These are phyloP conservation scores for Fraxinus sp. DNA, from an alignment of 305 asterid species.

Conservation along the genomic window DNA sequence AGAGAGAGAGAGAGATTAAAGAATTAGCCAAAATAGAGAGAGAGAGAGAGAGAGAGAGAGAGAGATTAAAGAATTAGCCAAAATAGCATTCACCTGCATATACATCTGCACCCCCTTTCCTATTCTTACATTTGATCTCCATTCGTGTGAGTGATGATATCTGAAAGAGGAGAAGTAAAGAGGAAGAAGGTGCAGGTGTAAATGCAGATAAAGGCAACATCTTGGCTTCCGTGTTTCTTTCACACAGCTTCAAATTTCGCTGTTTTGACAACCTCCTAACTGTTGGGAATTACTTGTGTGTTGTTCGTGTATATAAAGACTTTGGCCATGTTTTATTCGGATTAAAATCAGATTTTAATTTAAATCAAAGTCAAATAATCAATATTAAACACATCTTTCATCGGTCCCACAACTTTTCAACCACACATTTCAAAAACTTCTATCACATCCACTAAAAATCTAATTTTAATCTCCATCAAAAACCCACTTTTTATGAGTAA, in stretches of 20 bases:
- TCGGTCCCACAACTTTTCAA: no score
- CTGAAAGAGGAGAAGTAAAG: neutral
- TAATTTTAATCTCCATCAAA: no score
- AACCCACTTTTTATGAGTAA: no score
- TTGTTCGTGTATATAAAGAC: no score
- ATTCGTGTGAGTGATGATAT: neutral
- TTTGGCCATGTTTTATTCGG: no score
- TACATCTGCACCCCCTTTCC: constrained; percentile 32
- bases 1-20: constrained; percentile 12
- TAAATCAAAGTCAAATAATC: no score
- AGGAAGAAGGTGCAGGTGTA: constrained; percentile 40
- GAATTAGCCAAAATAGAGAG: no score
- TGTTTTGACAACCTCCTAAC: neutral
- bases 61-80: neutral
- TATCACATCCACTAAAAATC: no score
- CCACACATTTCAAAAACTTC: no score
- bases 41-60: no score
- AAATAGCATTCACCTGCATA: constrained; percentile 32
- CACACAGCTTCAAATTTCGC: neutral
- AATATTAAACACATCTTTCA: no score
- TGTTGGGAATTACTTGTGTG: neutral
- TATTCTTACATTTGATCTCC: neutral
- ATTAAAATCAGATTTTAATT: no score
- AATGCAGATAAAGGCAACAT: constrained; percentile 39
- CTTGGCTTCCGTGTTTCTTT: constrained; percentile 17